These are phyloP conservation scores for Moelleriella libera DNA, from an alignment of 2,329 filamentous ascomycete genomes.

Conservation along the genomic window DNA sequence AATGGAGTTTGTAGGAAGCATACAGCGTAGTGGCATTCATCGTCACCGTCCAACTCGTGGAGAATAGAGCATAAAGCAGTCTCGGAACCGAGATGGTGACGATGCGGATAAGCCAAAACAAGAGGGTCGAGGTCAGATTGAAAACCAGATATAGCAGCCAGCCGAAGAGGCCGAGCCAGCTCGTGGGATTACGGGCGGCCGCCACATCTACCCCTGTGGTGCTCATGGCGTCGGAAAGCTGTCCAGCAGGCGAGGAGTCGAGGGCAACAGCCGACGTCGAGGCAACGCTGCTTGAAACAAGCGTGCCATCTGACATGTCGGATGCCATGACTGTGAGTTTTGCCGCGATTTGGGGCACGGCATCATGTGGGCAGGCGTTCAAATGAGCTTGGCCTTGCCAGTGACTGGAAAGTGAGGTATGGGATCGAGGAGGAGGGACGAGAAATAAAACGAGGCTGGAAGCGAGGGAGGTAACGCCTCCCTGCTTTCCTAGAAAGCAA, in stretches of 20 bases:
- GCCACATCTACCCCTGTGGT: conserved; percentile 15
- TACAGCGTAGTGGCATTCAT: conserved; percentile 97
- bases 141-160: conserved; percentile 39
- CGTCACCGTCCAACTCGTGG: conserved; percentile 87
- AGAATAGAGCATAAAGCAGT: conserved; percentile 79
- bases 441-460: neutral
- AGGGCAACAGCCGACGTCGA: conserved; percentile 17
- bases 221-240: conserved; percentile 23
- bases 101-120: conserved; percentile 75
- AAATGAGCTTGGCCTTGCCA: neutral
- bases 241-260: conserved; percentile 14
- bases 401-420: conserved; percentile 3
- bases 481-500: too few relatives aligned
- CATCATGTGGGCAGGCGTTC: conserved; percentile 19
- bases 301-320: conserved; percentile 22
- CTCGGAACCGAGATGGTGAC: conserved; percentile 80
- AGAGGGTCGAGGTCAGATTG: conserved; percentile 39
- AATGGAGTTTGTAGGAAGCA: conserved; percentile 13
- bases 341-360: conserved; percentile 16
- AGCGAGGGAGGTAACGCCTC: too few relatives aligned
- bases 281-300: conserved; percentile 17
- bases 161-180: conserved; percentile 45
- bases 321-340: conserved; percentile 24
- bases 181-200: conserved; percentile 24
- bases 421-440: neutral